Evolutionary conservation across 2,329 filamentous ascomycete genomes (phyloP), one percentile per base, ranked within the genome.

Genomic region (Arthrobotrys conoides): DNA sequence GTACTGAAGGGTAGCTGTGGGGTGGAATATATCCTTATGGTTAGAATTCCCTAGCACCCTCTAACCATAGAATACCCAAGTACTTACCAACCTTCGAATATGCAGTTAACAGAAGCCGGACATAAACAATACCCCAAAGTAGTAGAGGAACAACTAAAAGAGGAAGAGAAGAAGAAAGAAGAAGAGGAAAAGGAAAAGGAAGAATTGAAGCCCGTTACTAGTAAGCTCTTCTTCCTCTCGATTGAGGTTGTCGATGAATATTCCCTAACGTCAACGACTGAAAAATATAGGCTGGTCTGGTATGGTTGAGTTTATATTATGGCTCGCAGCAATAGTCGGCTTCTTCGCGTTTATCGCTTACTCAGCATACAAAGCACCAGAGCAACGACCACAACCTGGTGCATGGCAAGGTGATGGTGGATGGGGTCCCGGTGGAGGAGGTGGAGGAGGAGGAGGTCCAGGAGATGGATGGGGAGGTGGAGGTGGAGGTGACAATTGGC

Each of bases 1-100:
- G 89, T 98, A 16, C 86, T 98, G 67, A 93, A 92, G 83, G 95
- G 95, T 16, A 96, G 92, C 84, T 98, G 95, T 85, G 95, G 92
- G 16, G 94, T 97, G 24, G 93, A 97, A 85, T 98, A 97, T 84
- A 88, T 72, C 14, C 67, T 79, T 24, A 79, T 79, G 76, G 73
- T 77, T 59, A 53, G 65, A 18, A 22, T n/a, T 18, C 10, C 36
- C 44, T 9, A 0, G 3, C 41, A 33, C 30, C 12, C n/a, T n/a
- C 10, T 22, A 61, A 30, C 27, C 6, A 18, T 16, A 33, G 16
- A 36, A 36, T 12, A 1, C 33, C 38, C 2, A 41, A 41, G 49
- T 48, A 49, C 61, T 65, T 10, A 65, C 44, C 22, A 65, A 20
- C 30, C 20, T 6, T 16, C 14, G 9, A 27, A n/a, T 46, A 48